These are phyloP conservation scores for Plectosphaerella sp. DNA, from an alignment of 2,329 filamentous ascomycete species.

Conservation along the genomic window DNA sequence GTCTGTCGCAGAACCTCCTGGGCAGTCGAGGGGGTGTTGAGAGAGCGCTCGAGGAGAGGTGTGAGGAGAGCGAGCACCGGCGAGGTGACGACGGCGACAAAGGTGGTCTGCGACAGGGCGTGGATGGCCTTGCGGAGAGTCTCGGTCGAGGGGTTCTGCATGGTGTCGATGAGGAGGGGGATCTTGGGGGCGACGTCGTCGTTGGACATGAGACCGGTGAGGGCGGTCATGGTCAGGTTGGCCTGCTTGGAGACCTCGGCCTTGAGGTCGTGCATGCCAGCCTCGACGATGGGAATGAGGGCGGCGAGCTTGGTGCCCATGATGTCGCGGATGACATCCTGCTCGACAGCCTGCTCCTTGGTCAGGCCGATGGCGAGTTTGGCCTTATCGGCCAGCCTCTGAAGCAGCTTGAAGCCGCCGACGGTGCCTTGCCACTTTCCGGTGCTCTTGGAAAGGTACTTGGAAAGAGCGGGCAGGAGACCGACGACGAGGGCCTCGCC, in stretches of 20 bases:
- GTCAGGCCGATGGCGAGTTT: constrained; percentile 74
- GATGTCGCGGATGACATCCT: constrained; percentile 83
- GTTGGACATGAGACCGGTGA: constrained; percentile 88
- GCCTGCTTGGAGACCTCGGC: constrained; percentile 82
- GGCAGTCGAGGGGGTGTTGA: constrained; percentile 85
- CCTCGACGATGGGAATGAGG: constrained; percentile 87
- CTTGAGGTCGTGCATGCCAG: constrained; percentile 96
- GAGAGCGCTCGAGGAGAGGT: constrained; percentile 85
- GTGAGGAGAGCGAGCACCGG: constrained; percentile 92
- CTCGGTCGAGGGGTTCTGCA: constrained; percentile 88
- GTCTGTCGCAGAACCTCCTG: constrained; percentile 96
- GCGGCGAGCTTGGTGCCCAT: constrained; percentile 86
- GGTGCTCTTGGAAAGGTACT: constrained; percentile 76
- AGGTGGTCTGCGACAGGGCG: constrained; percentile 95
- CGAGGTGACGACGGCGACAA: constrained; percentile 92
- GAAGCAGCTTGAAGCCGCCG: constrained; percentile 77
- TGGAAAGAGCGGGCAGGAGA: constrained; percentile 69
- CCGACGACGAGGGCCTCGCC: constrained; percentile 80
- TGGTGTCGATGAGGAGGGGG: constrained; percentile 86
- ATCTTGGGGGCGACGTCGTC: constrained; percentile 93
- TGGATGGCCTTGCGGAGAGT: constrained; percentile 94
- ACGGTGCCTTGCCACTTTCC: constrained; percentile 98
- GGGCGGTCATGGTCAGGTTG: constrained; percentile 84
- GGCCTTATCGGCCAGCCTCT: constrained; percentile 92
- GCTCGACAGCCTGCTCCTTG: constrained; percentile 79